Conservation (phyloP, 1,284 basidiomycete species). For the Golubevia pallescens region DNA sequence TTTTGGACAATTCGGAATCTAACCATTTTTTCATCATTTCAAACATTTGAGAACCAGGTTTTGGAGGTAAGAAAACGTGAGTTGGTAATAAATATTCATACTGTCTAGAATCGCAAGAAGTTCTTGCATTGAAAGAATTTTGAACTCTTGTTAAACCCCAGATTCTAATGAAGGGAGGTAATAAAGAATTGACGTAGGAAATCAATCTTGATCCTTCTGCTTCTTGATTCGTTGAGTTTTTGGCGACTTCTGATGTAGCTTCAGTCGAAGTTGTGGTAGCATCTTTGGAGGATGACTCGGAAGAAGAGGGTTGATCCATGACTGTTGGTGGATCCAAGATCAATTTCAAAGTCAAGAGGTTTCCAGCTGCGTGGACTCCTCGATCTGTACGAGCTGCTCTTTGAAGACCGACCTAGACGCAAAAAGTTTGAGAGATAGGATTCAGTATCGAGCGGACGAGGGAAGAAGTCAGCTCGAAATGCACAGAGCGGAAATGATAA, state of each 20-base stretch:
- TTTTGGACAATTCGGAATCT: too few species aligned
- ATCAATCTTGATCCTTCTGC: slow-evolving; percentile 67
- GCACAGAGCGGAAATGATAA: too few species aligned
- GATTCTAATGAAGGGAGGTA: slow-evolving; percentile 88
- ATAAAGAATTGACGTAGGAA: slow-evolving; percentile 79
- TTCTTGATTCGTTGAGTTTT: too few species aligned
- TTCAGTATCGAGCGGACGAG: too few species aligned
- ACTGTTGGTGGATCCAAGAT: slow-evolving; percentile 57
- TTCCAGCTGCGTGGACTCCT: slow-evolving; percentile 96
- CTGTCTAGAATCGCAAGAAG: slow-evolving; percentile 86
- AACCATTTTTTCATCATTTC: slow-evolving; percentile 26
- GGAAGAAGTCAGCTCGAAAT: too few species aligned
- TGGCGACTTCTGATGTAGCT: too few species aligned
- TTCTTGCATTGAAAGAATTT: slow-evolving; percentile 89
- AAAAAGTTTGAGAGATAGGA: too few species aligned
- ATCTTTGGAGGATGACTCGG: too few species aligned
- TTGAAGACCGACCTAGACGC: slow-evolving; percentile 74
- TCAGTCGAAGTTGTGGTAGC: too few species aligned
- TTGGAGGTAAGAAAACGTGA: slow-evolving; percentile 90
- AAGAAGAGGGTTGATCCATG: too few species aligned
- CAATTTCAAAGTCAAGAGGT: slow-evolving; percentile 70
- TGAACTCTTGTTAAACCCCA: slow-evolving; percentile 89
- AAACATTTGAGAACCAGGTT: slow-evolving; percentile 69
- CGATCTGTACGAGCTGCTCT: slow-evolving; percentile 95
- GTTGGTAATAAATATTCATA: slow-evolving; percentile 98